phyloP scores from a whole-genome alignment of 352 stramenopile species.

The Phytophthora idaei region DNA sequence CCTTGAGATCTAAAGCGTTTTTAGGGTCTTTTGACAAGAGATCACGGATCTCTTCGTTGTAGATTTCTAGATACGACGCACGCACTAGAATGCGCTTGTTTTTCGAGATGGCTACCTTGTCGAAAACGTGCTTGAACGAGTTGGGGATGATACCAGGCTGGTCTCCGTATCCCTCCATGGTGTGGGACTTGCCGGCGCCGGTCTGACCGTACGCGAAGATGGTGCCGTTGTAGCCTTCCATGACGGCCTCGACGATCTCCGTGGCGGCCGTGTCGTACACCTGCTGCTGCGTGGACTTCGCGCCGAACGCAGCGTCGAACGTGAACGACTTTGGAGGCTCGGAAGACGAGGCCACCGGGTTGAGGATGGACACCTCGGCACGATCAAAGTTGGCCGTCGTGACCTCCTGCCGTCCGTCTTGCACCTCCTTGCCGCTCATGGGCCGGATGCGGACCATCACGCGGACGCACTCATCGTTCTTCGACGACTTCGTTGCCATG shows the following conservation, averaged over 20 bases:
- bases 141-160: slow-evolving; percentile 90
- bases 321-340: slow-evolving; percentile 96
- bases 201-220: slow-evolving; percentile 93
- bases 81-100: slow-evolving; percentile 97
- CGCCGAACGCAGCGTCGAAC: slow-evolving; percentile 96
- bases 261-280: slow-evolving; percentile 92
- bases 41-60: slow-evolving; percentile 98
- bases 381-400: slow-evolving; percentile 90
- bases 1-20: slow-evolving; percentile 88
- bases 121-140: slow-evolving; percentile 92
- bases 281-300: slow-evolving; percentile 93
- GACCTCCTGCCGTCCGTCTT: slow-evolving; percentile 88
- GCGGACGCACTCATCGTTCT: slow-evolving; percentile 93
- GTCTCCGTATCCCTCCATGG: slow-evolving; percentile 86
- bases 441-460: slow-evolving; percentile 97
- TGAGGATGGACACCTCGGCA: slow-evolving; percentile 89
- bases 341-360: slow-evolving; percentile 67
- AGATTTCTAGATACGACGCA: slow-evolving; percentile 97
- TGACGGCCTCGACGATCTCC: slow-evolving; percentile 91
- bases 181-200: slow-evolving; percentile 89
- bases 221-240: slow-evolving; percentile 93
- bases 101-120: slow-evolving; percentile 82
- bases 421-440: slow-evolving; percentile 94
- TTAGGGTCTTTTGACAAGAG: slow-evolving; percentile 89
- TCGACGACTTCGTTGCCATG: slow-evolving; percentile 54